These are phyloP conservation scores for Macrophomina tecta DNA, from an alignment of 2,329 filamentous ascomycete genomes.

Conservation along the genomic window DNA sequence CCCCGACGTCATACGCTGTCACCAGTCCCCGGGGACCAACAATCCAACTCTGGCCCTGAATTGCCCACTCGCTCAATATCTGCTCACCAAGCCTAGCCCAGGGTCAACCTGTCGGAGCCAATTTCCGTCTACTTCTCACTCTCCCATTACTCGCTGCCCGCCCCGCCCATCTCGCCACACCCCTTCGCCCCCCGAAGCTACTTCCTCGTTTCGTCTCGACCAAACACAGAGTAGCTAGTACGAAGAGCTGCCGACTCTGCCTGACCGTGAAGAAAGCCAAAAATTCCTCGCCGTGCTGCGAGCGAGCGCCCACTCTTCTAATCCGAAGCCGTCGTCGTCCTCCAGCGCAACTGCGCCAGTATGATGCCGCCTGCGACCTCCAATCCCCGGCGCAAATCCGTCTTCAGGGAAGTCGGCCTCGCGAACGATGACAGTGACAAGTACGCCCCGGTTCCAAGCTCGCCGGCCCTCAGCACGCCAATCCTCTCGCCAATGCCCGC, in stretches of 20 bases:
- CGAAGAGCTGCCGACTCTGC: neutral
- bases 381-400: slow-evolving; percentile 25
- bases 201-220: neutral
- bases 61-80: neutral
- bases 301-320: neutral
- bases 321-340: too few species aligned
- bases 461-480: neutral
- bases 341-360: neutral
- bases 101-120: neutral
- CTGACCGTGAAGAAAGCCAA: neutral
- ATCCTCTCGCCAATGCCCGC: neutral
- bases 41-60: slow-evolving; percentile 1
- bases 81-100: neutral
- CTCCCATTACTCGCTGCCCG: slow-evolving; percentile 2
- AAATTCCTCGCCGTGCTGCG: neutral
- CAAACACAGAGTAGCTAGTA: neutral
- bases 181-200: neutral
- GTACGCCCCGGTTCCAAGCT: slow-evolving; percentile 7
- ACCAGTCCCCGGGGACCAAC: neutral
- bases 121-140: slow-evolving; percentile 7
- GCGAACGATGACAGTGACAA: slow-evolving; percentile 16
- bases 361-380: slow-evolving; percentile 26
- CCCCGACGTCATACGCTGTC: slow-evolving; percentile 19
- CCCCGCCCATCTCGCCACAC: neutral
- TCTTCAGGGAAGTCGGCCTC: slow-evolving; percentile 26